Evolutionary conservation across 2,329 filamentous ascomycete genomes (phyloP), one percentile per base, ranked within the genome.

Genomic region (Phyllosticta ampelicida): DNA sequence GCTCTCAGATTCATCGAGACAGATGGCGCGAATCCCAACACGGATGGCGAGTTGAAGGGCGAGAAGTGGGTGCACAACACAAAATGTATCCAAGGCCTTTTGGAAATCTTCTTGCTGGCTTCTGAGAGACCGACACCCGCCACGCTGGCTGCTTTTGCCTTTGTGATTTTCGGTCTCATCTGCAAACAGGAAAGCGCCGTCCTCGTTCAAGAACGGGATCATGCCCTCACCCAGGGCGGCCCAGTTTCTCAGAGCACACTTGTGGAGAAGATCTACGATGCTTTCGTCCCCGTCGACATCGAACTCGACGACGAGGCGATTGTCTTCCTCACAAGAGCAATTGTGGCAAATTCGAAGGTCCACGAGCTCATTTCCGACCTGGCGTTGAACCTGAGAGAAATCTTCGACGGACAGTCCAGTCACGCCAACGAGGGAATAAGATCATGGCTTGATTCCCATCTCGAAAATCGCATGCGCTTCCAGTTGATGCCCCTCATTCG

Each of bases 81-180:
- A 2, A 79, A 83, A 6, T 82, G 87, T 19, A 77, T 95, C n/a
- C 80, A 82, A 53, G 80, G 85, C 56, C 80, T 96, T 13, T 89
- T 92, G 64, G 80, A 81, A 55, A 80, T 86, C n/a, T 78, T 96
- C 30, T 73, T 86, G 21, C 82, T 84, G 8, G 80, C 83, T 11
- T 77, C 77, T 26, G 68, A 73, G 19, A 79, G 79, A 16, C 77
- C 82, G n/a, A 75, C 78, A 44, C 82, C 82, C 36, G 87, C 87
- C 19, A 84, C 82, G 58, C 89, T 89, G 1, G 83, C 88, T 18
- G 80, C 89, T 19, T 87, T 95, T 63, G 83, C 87, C 2, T 97
- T 91, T 91, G 84, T 86, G 3, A 76, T 92, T 53, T 81, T 96
- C 23, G 65, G 63, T 3, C 56, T 55, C 26, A 56, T 50, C n/a